A percentile compares a stretch with the other conserved stretches of the same genome.
Evolutionary conservation across 306 rosid genomes (phyloP).

Genomic region (Luffa acutangula): DNA sequence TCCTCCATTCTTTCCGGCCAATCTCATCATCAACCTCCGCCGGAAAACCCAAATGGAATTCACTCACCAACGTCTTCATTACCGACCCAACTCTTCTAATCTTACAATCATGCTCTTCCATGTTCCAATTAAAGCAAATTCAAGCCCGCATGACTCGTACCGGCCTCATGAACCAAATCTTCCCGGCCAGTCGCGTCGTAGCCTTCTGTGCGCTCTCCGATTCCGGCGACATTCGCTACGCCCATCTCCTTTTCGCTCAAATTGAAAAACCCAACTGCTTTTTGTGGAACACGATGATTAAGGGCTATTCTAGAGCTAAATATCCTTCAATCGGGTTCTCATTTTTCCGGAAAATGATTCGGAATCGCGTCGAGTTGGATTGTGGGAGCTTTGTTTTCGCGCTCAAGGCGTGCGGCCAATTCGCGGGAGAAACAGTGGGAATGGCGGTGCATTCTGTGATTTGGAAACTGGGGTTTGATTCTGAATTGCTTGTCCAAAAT

Average conservation of each 20-base stretch:
- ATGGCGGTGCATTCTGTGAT: constrained; percentile 32
- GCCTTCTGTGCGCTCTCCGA: constrained; percentile 75
- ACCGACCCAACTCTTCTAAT: constrained; percentile 48
- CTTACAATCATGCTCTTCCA: constrained; percentile 58
- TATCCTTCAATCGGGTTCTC: constrained; percentile 31
- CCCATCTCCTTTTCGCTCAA: constrained; percentile 26
- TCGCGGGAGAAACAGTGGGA: constrained; percentile 13
- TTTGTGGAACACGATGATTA: constrained; percentile 76
- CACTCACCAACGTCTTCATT: constrained; percentile 46
- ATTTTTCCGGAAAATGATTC: constrained; percentile 34
- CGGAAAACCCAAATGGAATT: constrained; percentile 42
- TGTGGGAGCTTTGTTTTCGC: constrained; percentile 43
- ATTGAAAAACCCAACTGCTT: constrained; percentile 49
- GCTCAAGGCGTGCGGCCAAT: constrained; percentile 43
- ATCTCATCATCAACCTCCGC: constrained; percentile 21
- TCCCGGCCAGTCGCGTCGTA: constrained; percentile 54
- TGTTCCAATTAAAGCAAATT: constrained; percentile 57
- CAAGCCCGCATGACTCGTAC: constrained; percentile 62
- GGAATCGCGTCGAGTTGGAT: constrained; percentile 25
- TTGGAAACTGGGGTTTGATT: constrained; percentile 46
- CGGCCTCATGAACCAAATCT: constrained; percentile 47
- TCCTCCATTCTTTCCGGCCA: constrained; percentile 8
- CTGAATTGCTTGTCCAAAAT: constrained; percentile 43
- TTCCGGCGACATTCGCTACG: constrained; percentile 40
- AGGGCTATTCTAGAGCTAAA: constrained; percentile 36